These are phyloP conservation scores for Elaeagnus macrophylla DNA, from an alignment of 306 rosid genomes.

Conservation along the genomic window DNA sequence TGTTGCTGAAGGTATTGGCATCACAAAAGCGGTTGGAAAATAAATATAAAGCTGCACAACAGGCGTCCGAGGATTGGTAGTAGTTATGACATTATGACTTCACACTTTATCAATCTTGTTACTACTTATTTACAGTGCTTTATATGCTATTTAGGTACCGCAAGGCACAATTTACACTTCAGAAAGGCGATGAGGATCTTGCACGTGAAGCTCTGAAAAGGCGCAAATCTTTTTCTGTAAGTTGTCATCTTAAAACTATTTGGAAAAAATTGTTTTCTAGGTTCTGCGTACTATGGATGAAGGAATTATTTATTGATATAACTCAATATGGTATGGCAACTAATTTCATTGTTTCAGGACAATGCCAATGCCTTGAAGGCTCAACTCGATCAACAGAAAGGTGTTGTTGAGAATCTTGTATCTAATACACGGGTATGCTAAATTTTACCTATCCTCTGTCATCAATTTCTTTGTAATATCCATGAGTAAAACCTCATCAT, in stretches of 20 bases:
- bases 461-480: background rate
- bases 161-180: slow-evolving; percentile 87
- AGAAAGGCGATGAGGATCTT: slow-evolving; percentile 88
- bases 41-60: slow-evolving; percentile 74
- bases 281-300: too few relatives aligned
- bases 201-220: slow-evolving; percentile 96
- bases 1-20: slow-evolving; percentile 63
- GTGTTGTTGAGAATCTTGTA: slow-evolving; percentile 88
- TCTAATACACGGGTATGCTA: slow-evolving; percentile 75
- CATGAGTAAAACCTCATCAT: background rate
- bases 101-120: slow-evolving; percentile 4
- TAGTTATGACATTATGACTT: slow-evolving; percentile 11
- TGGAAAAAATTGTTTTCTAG: too few relatives aligned
- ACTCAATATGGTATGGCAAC: background rate
- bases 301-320: background rate
- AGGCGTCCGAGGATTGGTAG: slow-evolving; percentile 98
- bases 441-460: background rate
- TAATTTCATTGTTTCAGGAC: slow-evolving; percentile 45
- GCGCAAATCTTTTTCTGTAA: slow-evolving; percentile 85
- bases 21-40: slow-evolving; percentile 90
- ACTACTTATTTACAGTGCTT: slow-evolving; percentile 13
- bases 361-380: slow-evolving; percentile 78
- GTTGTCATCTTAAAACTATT: slow-evolving; percentile 7
- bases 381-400: slow-evolving; percentile 95
- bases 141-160: slow-evolving; percentile 52